Conservation (phyloP, 1,284 basidiomycete species). For the Microbotryum saponariae region DNA sequence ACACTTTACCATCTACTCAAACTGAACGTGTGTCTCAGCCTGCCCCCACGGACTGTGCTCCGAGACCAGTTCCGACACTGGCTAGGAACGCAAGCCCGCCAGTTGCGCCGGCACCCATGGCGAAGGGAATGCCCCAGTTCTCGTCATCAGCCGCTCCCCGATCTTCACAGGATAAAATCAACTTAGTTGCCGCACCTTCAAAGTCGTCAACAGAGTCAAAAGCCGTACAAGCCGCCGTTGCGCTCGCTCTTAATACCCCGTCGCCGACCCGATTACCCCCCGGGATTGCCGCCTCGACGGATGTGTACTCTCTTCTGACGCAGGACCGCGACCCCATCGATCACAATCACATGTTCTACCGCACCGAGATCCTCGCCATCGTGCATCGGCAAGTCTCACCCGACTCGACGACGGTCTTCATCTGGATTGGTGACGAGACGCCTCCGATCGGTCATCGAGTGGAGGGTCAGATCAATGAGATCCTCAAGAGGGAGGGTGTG, state of each 20-base stretch:
- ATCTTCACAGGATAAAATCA: background rate
- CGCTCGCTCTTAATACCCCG: background rate
- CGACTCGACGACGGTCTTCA: slow-evolving; percentile 14
- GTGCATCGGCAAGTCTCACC: slow-evolving; percentile 3
- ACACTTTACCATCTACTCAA: too few species aligned
- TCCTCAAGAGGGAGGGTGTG: slow-evolving; percentile 8
- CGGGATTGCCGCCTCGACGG: slow-evolving; percentile 8
- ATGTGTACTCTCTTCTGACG: slow-evolving; percentile 25
- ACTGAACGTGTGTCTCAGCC: too few species aligned
- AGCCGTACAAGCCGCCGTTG: slow-evolving; percentile 1
- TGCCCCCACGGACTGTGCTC: too few species aligned
- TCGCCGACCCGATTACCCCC: background rate
- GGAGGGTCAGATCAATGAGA: slow-evolving; percentile 2
- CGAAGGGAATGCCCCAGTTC: background rate
- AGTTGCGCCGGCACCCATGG: background rate
- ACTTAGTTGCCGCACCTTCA: background rate
- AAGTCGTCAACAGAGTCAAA: background rate
- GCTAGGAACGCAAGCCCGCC: too few species aligned
- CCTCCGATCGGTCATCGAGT: slow-evolving; percentile 6
- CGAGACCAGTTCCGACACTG: too few species aligned
- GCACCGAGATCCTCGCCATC: slow-evolving; percentile 23
- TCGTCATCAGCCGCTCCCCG: too few species aligned
- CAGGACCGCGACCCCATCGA: slow-evolving; percentile 22
- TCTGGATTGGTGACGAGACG: slow-evolving; percentile 22
- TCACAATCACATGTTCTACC: slow-evolving; percentile 21